Conservation (phyloP, 2,329 filamentous ascomycete species). For the Bipolaris bicolor region DNA sequence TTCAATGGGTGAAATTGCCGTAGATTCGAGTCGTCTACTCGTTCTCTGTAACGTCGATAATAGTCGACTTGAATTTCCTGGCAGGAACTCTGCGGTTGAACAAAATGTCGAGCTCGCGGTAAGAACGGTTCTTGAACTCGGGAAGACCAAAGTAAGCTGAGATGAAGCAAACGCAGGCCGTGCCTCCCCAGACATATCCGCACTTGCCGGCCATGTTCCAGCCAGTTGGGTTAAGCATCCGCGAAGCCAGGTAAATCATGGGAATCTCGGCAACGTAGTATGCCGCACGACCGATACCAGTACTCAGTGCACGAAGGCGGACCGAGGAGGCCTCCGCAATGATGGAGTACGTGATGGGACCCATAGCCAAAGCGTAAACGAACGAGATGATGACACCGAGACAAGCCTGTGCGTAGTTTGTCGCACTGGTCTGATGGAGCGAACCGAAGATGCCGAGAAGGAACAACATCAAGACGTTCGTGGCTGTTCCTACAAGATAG, state of each 20-base stretch:
- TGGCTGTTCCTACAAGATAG: constrained; percentile 64
- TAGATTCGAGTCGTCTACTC: constrained; percentile 55
- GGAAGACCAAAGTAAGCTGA: constrained; percentile 59
- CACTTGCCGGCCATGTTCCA: constrained; percentile 47
- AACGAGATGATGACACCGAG: constrained; percentile 69
- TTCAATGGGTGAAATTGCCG: neutral
- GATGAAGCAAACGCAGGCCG: constrained; percentile 61
- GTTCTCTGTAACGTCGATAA: constrained; percentile 64
- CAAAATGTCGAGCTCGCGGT: constrained; percentile 57
- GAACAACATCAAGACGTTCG: constrained; percentile 61
- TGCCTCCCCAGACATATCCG: constrained; percentile 42
- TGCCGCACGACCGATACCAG: constrained; percentile 65
- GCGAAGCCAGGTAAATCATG: constrained; percentile 66
- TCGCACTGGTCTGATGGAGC: constrained; percentile 47
- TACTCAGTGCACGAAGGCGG: constrained; percentile 67
- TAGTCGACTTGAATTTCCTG: constrained; percentile 62
- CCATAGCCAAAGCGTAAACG: constrained; percentile 66
- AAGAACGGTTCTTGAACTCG: constrained; percentile 58
- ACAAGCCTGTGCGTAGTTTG: constrained; percentile 63
- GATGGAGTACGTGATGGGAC: constrained; percentile 70
- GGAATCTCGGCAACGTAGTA: constrained; percentile 71
- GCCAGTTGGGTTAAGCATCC: constrained; percentile 56
- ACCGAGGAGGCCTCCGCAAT: constrained; percentile 70
- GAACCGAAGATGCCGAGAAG: constrained; percentile 65
- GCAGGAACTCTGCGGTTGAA: constrained; percentile 55